Evolutionary conservation across 345 rosid species (phyloP).

Genomic region (Rubroshorea leprosula): DNA sequence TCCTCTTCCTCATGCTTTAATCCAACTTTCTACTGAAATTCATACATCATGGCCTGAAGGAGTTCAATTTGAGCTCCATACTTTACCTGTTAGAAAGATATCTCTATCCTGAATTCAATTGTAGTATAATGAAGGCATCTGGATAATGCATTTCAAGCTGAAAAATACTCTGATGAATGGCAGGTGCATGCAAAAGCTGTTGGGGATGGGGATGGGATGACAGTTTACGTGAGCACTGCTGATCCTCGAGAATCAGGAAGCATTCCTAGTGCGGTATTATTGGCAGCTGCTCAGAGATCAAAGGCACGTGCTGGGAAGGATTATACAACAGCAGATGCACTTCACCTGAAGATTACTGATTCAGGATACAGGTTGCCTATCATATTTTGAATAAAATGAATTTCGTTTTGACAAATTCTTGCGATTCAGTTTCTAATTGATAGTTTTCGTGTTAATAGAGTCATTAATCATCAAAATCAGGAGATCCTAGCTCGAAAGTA

Average conservation of each 20-base stretch:
- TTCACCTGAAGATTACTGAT: constrained; percentile 50
- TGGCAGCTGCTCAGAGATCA: constrained; percentile 51
- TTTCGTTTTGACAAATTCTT: not conserved
- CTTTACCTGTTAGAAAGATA: constrained; percentile 64
- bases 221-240: constrained; percentile 55
- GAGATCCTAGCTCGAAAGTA: constrained; percentile 74
- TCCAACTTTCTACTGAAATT: constrained; percentile 30
- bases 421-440: too few relatives aligned
- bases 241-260: constrained; percentile 53
- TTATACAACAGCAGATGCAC: constrained; percentile 54
- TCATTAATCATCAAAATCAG: constrained; percentile 33
- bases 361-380: constrained; percentile 63
- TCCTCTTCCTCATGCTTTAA: constrained; percentile 47
- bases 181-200: constrained; percentile 76
- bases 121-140: not conserved
- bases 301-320: constrained; percentile 55
- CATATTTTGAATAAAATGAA: constrained; percentile 5
- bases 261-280: constrained; percentile 53
- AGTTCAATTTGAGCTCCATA: constrained; percentile 49
- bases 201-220: constrained; percentile 75
- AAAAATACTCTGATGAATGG: constrained; percentile 1
- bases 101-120: not conserved
- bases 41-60: constrained; percentile 41
- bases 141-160: not conserved
- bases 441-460: constrained; percentile 26